These are phyloP conservation scores for Straminergon stramineum DNA, from an alignment of 225 moss, liverwort and hornwort genomes.

Conservation along the genomic window DNA sequence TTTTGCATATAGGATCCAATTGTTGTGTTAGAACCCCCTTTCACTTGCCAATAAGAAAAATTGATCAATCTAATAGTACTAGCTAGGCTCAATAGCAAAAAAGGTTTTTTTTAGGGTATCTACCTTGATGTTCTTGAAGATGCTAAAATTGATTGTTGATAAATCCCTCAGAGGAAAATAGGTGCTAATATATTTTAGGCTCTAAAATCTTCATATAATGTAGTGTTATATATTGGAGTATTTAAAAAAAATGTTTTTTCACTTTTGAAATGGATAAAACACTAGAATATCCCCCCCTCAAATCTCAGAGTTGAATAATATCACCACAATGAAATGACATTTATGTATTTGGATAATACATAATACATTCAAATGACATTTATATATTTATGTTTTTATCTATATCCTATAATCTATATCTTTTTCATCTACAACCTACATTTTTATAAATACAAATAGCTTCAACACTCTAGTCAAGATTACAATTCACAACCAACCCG, in stretches of 20 bases:
- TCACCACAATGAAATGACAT: background rate
- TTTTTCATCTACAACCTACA: background rate
- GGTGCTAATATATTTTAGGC: rapidly evolving
- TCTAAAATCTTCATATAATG: background rate
- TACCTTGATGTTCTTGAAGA: background rate
- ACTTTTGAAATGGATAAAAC: background rate
- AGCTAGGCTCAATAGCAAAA: rapidly evolving
- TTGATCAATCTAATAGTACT: rapidly evolving
- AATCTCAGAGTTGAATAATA: no score
- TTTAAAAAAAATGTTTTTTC: background rate
- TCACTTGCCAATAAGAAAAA: background rate
- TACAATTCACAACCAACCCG: rapidly evolving
- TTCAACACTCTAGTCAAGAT: rapidly evolving
- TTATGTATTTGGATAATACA: no score
- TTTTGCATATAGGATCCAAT: background rate
- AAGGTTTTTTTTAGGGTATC: rapidly evolving
- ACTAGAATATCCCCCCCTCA: no score
- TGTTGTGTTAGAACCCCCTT: rapidly evolving
- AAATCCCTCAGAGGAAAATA: rapidly evolving
- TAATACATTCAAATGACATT: no score
- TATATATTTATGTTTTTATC: no score
- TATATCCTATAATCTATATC: background rate
- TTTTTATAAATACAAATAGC: background rate
- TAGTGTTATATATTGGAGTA: no score
- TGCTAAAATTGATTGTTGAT: no score